phyloP scores from a whole-genome alignment of 2,329 filamentous ascomycete species.

The Aureobasidium sp. region DNA sequence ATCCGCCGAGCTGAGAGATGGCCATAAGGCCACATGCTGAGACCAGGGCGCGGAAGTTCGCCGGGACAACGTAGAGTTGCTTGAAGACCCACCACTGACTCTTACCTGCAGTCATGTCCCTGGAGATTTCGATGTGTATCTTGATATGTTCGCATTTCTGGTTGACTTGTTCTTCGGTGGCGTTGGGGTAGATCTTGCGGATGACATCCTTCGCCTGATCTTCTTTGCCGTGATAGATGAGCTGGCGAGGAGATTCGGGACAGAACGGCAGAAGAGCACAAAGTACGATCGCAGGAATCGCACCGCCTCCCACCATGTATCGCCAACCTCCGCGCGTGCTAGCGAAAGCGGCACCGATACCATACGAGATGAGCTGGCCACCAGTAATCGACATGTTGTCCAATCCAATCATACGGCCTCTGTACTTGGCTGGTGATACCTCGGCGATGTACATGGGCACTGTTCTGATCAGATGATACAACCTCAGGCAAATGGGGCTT shows the following conservation, averaged over 20 bases:
- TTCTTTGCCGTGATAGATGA: conserved; percentile 32
- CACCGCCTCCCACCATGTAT: conserved; percentile 45
- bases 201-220: conserved; percentile 31
- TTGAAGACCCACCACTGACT: conserved; percentile 27
- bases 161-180: conserved; percentile 20
- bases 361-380: conserved; percentile 28
- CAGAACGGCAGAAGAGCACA: conserved; percentile 39
- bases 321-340: conserved; percentile 40
- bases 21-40: conserved; percentile 29
- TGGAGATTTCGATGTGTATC: conserved; percentile 19
- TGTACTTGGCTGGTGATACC: conserved; percentile 43
- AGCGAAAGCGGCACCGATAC: conserved; percentile 28
- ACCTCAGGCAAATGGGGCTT: not conserved
- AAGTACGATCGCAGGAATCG: conserved; percentile 41
- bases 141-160: conserved; percentile 27
- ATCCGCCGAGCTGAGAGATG: not conserved
- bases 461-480: not conserved
- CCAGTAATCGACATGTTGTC: conserved; percentile 39
- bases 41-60: conserved; percentile 32
- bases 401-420: conserved; percentile 44
- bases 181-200: conserved; percentile 29
- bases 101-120: conserved; percentile 23
- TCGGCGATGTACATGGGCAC: conserved; percentile 42
- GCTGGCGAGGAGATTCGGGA: conserved; percentile 44
- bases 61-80: conserved; percentile 29